These are phyloP conservation scores for Jamesozyma piceae DNA, from an alignment of 805 yeast genomes.

Conservation along the genomic window DNA sequence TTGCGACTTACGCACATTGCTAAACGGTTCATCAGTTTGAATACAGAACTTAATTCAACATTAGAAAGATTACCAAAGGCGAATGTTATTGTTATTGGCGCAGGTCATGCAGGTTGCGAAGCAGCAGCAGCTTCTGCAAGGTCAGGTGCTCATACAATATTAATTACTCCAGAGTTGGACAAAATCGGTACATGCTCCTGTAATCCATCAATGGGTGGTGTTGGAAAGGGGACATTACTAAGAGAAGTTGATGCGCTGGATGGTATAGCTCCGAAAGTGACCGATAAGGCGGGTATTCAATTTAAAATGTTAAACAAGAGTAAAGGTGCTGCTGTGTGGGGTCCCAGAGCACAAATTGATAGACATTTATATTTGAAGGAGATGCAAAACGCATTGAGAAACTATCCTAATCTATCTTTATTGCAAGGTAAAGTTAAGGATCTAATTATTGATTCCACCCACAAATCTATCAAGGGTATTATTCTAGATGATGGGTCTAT, in stretches of 20 bases:
- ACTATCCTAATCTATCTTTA: constrained; percentile 44
- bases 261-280: constrained; percentile 80
- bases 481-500: constrained; percentile 57
- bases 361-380: constrained; percentile 64
- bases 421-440: constrained; percentile 78
- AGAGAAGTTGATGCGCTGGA: constrained; percentile 94
- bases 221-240: constrained; percentile 89
- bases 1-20: neutral
- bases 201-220: constrained; percentile 97
- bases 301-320: constrained; percentile 78
- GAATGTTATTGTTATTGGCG: constrained; percentile 79
- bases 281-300: constrained; percentile 88
- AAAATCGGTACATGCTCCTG: constrained; percentile 94
- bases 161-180: constrained; percentile 64
- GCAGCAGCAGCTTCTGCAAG: constrained; percentile 93
- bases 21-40: constrained; percentile 4
- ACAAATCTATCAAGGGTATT: constrained; percentile 50
- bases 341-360: constrained; percentile 95
- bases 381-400: constrained; percentile 61
- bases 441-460: constrained; percentile 45
- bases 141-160: constrained; percentile 45
- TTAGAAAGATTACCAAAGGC: constrained; percentile 9
- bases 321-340: constrained; percentile 94
- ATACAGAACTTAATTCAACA: constrained; percentile 8
- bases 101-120: constrained; percentile 98